Evolutionary conservation across 2,329 filamentous ascomycete species (phyloP), one percentile per base, ranked within the genome.

Genomic region (Apiospora rasikravindrae): DNA sequence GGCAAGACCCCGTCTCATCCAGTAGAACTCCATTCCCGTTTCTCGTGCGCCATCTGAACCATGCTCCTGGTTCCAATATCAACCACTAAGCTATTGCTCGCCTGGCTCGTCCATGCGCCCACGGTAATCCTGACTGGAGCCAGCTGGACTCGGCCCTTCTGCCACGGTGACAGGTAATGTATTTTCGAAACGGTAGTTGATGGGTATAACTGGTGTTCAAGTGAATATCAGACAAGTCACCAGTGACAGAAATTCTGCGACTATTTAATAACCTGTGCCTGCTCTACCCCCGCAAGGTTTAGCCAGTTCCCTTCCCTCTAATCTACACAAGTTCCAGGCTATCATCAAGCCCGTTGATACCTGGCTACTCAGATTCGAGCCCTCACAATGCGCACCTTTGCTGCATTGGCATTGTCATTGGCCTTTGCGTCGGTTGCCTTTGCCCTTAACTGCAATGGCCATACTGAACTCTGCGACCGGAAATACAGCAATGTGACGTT

Each of bases 401-500:
- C 44, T 26, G n/a, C 24, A 2, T 33, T 68, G 14, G 66, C 66
- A 19, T 33, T 68, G 14, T 40, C 66, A 19, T 24, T 40, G 47
- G 33, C 45, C 47, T 40, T 51, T 24, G 49, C 47, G 29, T 26
- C 37, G 11, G 45, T 26, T 26, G 71, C 75, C 8, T 61, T 72
- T 4, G 78, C 74, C 1, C 74, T 75, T 53, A 73, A 77, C 74
- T 92, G 90, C 82, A 92, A 92, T 77, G 89, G 89, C 73, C 83
- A 86, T 70, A 76, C 86, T 1, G 84, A 85, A 51, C 87, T 89
- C 71, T 92, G 90, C 81, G 78, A 80, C 67, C 86, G 88, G 51
- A 81, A 79, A 57, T 92, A 92, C 82, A 88, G 89, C 73, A 85
- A 90, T 49, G 80, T 92, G 70, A 88, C 88, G n/a, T 87, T 88